These are phyloP conservation scores for Furcasterigmium furcatum DNA, from an alignment of 2,329 filamentous ascomycete genomes.

Conservation along the genomic window DNA sequence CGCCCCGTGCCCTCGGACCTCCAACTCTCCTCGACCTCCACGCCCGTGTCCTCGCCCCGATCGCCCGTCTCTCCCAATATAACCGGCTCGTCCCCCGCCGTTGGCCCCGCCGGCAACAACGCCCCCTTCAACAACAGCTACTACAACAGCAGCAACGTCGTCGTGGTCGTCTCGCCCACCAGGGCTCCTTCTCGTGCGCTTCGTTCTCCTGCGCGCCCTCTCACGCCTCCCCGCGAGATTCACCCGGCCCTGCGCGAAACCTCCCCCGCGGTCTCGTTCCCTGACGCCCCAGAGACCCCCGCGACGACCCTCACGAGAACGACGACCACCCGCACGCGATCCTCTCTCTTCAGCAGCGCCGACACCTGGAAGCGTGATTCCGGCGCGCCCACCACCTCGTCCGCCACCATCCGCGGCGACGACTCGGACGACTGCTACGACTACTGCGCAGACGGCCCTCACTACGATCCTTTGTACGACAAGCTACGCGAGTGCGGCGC, in stretches of 20 bases:
- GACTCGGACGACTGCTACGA: slow-evolving; percentile 38
- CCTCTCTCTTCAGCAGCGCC: slow-evolving; percentile 16
- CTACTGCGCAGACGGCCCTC: slow-evolving; percentile 8
- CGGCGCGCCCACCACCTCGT: slow-evolving; percentile 42
- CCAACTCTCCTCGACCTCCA: slow-evolving; percentile 6
- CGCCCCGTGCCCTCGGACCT: slow-evolving; percentile 9
- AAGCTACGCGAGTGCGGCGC: neutral
- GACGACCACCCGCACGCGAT: neutral
- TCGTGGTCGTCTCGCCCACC: too few species aligned
- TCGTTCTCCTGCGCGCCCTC: slow-evolving; percentile 28
- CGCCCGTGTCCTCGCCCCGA: slow-evolving; percentile 9
- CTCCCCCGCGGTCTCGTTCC: slow-evolving; percentile 11
- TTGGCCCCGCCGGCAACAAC: slow-evolving; percentile 9
- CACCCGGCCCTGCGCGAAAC: slow-evolving; percentile 46
- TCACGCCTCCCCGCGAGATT: slow-evolving; percentile 44
- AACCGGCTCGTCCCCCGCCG: slow-evolving; percentile 18
- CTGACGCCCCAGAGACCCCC: slow-evolving; percentile 10
- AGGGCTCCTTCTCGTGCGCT: too few species aligned
- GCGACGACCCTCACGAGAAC: neutral
- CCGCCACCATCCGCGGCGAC: slow-evolving; percentile 32
- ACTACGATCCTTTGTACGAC: neutral
- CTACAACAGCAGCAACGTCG: too few species aligned
- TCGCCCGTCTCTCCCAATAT: too few species aligned
- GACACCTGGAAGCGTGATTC: slow-evolving; percentile 54
- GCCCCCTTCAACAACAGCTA: slow-evolving; percentile 10